A percentile compares a stretch with the other conserved stretches of the same genome.
Conservation (phyloP, 2,329 filamentous ascomycete genomes). For the Penicillium thymicola region DNA sequence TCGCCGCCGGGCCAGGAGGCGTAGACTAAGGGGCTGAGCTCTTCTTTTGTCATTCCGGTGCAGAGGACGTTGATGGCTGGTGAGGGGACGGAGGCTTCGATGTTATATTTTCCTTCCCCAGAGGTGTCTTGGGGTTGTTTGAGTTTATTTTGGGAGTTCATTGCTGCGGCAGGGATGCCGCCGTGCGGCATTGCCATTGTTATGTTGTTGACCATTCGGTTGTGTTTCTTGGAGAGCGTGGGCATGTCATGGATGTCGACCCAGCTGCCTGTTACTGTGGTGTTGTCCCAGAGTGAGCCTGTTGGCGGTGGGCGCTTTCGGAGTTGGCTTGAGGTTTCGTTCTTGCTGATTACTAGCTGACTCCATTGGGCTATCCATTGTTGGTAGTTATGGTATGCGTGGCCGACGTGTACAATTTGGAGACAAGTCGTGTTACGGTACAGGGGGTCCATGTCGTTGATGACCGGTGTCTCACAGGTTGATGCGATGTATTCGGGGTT, state of each 20-base stretch:
- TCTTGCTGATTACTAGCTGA: conserved; percentile 44
- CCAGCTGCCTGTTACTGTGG: conserved; percentile 67
- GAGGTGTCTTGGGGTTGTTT: conserved; percentile 64
- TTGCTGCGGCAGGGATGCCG: conserved; percentile 64
- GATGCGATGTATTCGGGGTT: conserved; percentile 57
- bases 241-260: conserved; percentile 59
- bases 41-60: conserved; percentile 58
- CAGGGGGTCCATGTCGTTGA: conserved; percentile 36
- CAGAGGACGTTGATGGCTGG: conserved; percentile 72
- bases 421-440: conserved; percentile 58
- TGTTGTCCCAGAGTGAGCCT: conserved; percentile 68
- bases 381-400: conserved; percentile 66
- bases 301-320: conserved; percentile 56
- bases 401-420: conserved; percentile 66
- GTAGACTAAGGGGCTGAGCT: conserved; percentile 65
- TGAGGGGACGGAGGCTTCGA: conserved; percentile 67
- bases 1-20: conserved; percentile 52
- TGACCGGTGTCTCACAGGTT: conserved; percentile 62
- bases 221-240: conserved; percentile 47
- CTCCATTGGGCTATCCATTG: conserved; percentile 60
- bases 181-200: conserved; percentile 75
- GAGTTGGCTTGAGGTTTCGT: conserved; percentile 43
- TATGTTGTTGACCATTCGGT: conserved; percentile 68
- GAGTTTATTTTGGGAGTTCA: conserved; percentile 60
- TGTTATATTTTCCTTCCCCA: conserved; percentile 65